Evolutionary conservation across 805 yeast genomes (phyloP).

Genomic region (Wickerhamomyces canadensis): DNA sequence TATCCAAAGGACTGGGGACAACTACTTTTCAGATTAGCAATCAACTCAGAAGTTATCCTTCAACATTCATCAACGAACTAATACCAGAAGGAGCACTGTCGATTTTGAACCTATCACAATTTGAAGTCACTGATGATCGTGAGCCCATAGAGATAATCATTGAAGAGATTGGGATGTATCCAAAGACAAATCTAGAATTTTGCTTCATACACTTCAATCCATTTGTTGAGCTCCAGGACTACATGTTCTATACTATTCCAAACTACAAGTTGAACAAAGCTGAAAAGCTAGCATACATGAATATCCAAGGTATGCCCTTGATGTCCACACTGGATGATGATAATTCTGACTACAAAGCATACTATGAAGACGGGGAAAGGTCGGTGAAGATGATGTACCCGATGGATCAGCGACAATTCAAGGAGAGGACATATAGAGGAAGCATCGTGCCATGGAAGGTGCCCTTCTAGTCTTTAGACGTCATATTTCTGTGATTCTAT

Average conservation of each 20-base stretch:
- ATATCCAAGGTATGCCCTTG: neutral
- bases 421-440: neutral
- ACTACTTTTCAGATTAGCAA: constrained; percentile 44
- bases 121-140: constrained; percentile 27
- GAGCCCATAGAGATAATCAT: constrained; percentile 37
- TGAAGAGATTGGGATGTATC: constrained; percentile 52
- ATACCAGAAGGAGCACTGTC: constrained; percentile 48
- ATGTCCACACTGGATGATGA: neutral
- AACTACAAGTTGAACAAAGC: neutral
- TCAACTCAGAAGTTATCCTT: constrained; percentile 37
- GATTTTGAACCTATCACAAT: constrained; percentile 45
- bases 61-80: constrained; percentile 50
- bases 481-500: too few species aligned
- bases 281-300: neutral
- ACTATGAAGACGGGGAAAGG: constrained; percentile 3
- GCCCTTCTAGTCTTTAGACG: too few species aligned
- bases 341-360: neutral
- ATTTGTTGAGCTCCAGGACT: constrained; percentile 1
- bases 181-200: constrained; percentile 47
- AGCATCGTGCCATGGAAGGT: constrained; percentile 11
- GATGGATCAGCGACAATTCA: constrained; percentile 5
- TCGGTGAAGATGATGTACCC: constrained; percentile 11
- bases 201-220: constrained; percentile 33
- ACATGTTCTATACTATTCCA: constrained; percentile 8
- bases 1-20: constrained; percentile 44